Percentiles rank a stretch among this genome's conserved stretches.
phyloP scores from a whole-genome alignment of 805 yeast species.

The Teunomyces kruisii region DNA sequence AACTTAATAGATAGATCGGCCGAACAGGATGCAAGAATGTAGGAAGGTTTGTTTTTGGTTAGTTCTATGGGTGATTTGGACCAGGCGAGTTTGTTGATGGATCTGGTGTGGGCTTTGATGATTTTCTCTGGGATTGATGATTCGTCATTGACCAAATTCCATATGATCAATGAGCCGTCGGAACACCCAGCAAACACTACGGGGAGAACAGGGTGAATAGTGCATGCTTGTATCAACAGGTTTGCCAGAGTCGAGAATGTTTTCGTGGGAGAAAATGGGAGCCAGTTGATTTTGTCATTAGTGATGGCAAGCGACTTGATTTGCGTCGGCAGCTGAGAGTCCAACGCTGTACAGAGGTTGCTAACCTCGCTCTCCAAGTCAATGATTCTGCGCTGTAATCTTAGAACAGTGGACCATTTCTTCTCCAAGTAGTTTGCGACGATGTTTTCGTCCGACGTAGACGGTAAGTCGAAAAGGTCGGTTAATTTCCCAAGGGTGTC shows the following conservation, averaged over 20 bases:
- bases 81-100: constrained; percentile 58
- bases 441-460: constrained; percentile 18
- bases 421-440: constrained; percentile 56
- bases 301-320: constrained; percentile 11
- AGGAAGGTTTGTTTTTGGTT: constrained; percentile 8
- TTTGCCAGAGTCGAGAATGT: constrained; percentile 52
- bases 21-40: constrained; percentile 50
- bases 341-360: constrained; percentile 48
- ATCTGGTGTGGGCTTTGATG: constrained; percentile 73
- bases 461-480: constrained; percentile 10
- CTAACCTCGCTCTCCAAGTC: constrained; percentile 64
- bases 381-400: constrained; percentile 71
- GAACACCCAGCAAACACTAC: constrained; percentile 62
- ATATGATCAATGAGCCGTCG: constrained; percentile 70
- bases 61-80: constrained; percentile 40
- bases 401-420: constrained; percentile 84
- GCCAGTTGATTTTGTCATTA: constrained; percentile 52
- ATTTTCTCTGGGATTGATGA: constrained; percentile 58
- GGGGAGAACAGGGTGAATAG: constrained; percentile 76
- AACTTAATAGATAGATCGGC: constrained; percentile 60
- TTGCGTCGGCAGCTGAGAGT: constrained; percentile 8
- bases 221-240: constrained; percentile 58
- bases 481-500: constrained; percentile 11
- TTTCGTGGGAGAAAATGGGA: constrained; percentile 51
- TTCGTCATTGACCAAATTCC: constrained; percentile 62